Evolutionary conservation across 345 rosid species (phyloP).

Genomic region (Eucalyptus viminalis): DNA sequence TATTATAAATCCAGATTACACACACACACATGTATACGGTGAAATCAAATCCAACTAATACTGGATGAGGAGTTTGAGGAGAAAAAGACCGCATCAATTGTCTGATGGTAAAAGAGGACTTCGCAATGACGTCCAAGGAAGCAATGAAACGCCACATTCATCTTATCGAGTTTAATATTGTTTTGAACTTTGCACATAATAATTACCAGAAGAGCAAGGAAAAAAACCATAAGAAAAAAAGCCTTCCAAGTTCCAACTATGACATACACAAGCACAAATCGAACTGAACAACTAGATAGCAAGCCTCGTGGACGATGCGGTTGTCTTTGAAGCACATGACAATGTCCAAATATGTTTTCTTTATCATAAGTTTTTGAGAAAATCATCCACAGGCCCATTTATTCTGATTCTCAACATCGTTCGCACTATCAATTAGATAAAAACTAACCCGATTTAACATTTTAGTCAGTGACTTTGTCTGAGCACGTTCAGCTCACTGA

Average conservation of each 20-base stretch:
- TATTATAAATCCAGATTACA: neutral
- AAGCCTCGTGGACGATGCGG: slow-evolving; percentile 21
- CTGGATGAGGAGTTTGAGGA: neutral
- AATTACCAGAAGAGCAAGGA: neutral
- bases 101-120: neutral
- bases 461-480: slow-evolving; percentile 6
- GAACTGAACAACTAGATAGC: slow-evolving; percentile 40
- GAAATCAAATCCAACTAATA: neutral
- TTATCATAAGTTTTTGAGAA: neutral
- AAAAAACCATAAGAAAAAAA: neutral
- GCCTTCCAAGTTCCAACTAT: neutral
- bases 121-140: neutral
- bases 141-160: neutral
- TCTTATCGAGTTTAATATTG: neutral
- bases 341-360: slow-evolving; percentile 1
- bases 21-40: neutral
- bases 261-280: slow-evolving; percentile 26
- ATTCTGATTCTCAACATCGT: neutral
- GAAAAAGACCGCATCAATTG: neutral
- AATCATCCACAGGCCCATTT: neutral
- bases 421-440: neutral
- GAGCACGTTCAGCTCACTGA: slow-evolving; percentile 30
- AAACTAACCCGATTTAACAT: slow-evolving; percentile 32
- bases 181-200: neutral
- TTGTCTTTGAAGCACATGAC: slow-evolving; percentile 30